phyloP scores from a whole-genome alignment of 257 asterid species.

The Ophiorrhiza pumila region DNA sequence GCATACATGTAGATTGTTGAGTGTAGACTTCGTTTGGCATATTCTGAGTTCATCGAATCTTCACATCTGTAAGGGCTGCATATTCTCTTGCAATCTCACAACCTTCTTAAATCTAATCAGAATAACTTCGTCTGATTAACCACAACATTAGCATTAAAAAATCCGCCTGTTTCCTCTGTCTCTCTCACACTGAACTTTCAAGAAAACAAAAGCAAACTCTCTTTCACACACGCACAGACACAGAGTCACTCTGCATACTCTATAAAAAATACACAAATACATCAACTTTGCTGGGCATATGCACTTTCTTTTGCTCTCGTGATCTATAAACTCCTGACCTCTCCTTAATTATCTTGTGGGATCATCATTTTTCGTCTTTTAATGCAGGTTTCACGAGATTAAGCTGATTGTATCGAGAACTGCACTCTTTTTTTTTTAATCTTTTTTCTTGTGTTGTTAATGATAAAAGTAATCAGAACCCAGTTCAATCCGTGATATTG shows the following conservation, averaged over 20 bases:
- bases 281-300: not conserved
- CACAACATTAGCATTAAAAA: not conserved
- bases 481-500: conserved; percentile 42
- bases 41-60: conserved; percentile 12
- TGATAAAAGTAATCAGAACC: conserved; percentile 20
- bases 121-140: not conserved
- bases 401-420: not conserved
- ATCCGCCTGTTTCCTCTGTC: not conserved
- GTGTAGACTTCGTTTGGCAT: not conserved
- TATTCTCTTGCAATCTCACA: not conserved
- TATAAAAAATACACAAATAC: conserved; percentile 1
- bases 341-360: conserved; percentile 20
- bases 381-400: conserved; percentile 12
- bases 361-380: conserved; percentile 3
- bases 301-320: conserved; percentile 16
- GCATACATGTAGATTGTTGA: not conserved
- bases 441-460: conserved; percentile 2
- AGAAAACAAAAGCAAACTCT: not conserved
- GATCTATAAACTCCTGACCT: conserved; percentile 21
- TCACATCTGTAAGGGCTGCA: not conserved
- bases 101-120: not conserved
- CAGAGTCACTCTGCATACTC: not conserved
- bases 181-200: not conserved
- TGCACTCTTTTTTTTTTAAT: not conserved
- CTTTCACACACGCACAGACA: not conserved